Percentiles rank a stretch among this genome's conserved stretches.
Evolutionary conservation across 2,329 filamentous ascomycete species (phyloP).

Genomic region (Periconia macrospinosa): DNA sequence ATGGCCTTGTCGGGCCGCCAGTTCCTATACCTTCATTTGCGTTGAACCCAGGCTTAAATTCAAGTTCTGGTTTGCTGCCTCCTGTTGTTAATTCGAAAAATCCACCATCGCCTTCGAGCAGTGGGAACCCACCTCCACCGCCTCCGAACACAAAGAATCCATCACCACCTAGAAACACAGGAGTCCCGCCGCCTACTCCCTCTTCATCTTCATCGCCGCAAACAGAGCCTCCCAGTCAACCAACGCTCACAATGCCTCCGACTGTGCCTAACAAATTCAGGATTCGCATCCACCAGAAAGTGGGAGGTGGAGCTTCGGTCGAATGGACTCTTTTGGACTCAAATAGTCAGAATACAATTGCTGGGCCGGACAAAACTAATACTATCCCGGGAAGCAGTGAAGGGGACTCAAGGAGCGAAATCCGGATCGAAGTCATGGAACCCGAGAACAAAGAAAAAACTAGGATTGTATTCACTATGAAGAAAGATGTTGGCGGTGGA

Average conservation of each 20-base stretch:
- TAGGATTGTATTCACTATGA: constrained; percentile 3
- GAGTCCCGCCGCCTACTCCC: background rate
- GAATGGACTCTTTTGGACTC: constrained; percentile 10
- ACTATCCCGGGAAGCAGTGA: constrained; percentile 4
- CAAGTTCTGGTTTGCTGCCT: background rate
- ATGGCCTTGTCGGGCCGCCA: background rate
- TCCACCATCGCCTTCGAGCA: background rate
- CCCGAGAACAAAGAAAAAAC: constrained; percentile 5
- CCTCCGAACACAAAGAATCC: background rate
- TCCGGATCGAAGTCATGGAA: constrained; percentile 2
- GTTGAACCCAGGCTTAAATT: background rate
- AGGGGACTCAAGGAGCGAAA: constrained; percentile 2
- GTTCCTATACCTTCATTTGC: background rate
- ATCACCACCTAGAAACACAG: background rate
- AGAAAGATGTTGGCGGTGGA: constrained; percentile 2
- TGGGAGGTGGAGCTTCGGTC: constrained; percentile 1
- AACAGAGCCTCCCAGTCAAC: background rate
- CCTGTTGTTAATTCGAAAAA: background rate
- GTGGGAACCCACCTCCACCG: background rate
- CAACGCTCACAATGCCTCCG: background rate
- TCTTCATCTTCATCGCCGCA: background rate
- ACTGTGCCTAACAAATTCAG: background rate
- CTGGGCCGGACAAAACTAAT: constrained; percentile 5
- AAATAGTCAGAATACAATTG: constrained; percentile 1
- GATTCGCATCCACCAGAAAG: constrained; percentile 3